Evolutionary conservation across 768 basidiomycete genomes (phyloP).

Genomic region (Phanerodontia chrysosporium): DNA sequence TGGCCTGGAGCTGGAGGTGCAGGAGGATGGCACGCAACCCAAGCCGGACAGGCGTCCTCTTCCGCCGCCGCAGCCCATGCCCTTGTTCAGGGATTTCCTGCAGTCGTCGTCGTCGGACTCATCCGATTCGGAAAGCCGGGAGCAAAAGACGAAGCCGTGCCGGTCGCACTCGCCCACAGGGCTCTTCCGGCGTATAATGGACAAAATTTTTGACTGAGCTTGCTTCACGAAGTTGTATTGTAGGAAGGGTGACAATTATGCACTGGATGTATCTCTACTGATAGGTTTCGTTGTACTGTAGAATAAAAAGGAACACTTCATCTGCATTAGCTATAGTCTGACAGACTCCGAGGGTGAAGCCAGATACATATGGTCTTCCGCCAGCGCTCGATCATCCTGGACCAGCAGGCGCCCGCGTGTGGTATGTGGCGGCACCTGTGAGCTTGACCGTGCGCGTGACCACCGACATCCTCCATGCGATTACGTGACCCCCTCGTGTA

Average conservation of each 20-base stretch:
- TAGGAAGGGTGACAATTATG: too few relatives aligned
- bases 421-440: too few relatives aligned
- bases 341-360: too few relatives aligned
- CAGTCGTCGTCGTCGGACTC: background rate
- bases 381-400: too few relatives aligned
- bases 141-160: background rate
- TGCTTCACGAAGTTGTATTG: too few relatives aligned
- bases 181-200: slow-evolving; percentile 16
- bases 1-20: background rate
- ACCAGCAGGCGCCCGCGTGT: too few relatives aligned
- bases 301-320: background rate
- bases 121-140: background rate
- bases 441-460: too few relatives aligned
- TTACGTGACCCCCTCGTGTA: too few relatives aligned
- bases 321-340: too few relatives aligned
- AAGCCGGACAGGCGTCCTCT: background rate
- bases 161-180: slow-evolving; percentile 9
- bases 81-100: slow-evolving; percentile 4
- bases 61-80: slow-evolving; percentile 6
- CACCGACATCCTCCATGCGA: too few relatives aligned
- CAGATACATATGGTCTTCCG: too few relatives aligned
- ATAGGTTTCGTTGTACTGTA: background rate
- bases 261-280: background rate
- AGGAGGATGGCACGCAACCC: background rate
- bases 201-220: slow-evolving; percentile 11